phyloP scores from a whole-genome alignment of 352 stramenopile species.

The Aphanomyces stellatus region DNA sequence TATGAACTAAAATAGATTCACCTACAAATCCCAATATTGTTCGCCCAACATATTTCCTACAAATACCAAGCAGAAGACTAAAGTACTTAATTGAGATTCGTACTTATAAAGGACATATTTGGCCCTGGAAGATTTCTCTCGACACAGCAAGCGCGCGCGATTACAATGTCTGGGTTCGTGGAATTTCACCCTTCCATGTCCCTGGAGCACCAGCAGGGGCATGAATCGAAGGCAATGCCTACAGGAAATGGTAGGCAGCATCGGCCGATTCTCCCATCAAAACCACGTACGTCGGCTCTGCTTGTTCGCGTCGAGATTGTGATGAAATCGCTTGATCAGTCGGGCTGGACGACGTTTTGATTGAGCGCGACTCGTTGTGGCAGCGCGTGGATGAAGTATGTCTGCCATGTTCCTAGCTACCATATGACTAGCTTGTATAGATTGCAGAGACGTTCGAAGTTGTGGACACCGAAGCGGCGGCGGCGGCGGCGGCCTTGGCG shows the following conservation, averaged over 20 bases:
- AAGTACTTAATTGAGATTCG: not conserved
- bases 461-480: no score
- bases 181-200: conserved; percentile 71
- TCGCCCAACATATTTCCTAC: not conserved
- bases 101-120: not conserved
- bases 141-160: no score
- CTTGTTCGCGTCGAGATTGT: not conserved
- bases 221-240: no score
- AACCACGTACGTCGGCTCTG: not conserved
- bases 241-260: no score
- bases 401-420: no score
- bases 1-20: no score
- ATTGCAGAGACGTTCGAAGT: no score
- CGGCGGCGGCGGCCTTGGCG: not conserved
- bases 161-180: conserved; percentile 24
- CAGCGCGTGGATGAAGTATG: conserved; percentile 30
- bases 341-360: conserved; percentile 22
- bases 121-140: no score
- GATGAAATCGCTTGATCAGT: no score
- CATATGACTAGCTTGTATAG: no score
- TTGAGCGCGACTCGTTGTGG: conserved; percentile 27
- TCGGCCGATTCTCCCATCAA: no score
- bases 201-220: conserved; percentile 37
- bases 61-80: not conserved
- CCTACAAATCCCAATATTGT: no score